Conservation (phyloP, 73 alveolate species). For the Symbiodinium pilosum region DNA sequence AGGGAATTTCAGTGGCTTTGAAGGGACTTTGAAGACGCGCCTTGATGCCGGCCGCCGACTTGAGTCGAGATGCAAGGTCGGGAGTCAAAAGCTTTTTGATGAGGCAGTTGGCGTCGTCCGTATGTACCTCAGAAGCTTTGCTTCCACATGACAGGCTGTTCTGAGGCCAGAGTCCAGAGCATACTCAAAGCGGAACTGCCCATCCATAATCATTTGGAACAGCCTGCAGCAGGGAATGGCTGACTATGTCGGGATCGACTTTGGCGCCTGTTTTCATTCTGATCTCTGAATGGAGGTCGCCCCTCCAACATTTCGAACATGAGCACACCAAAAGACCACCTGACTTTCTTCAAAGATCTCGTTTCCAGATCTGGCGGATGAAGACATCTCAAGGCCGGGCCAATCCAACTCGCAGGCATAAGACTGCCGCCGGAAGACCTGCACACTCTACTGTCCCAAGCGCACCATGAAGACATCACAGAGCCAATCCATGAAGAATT, state of each 20-base stretch:
- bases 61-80: slow-evolving; percentile 31
- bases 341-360: too few species aligned
- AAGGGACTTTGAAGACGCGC: neutral
- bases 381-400: neutral
- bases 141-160: too few species aligned
- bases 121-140: slow-evolving; percentile 32
- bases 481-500: too few species aligned
- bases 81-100: slow-evolving; percentile 36
- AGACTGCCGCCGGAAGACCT: slow-evolving; percentile 82
- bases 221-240: too few species aligned
- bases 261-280: slow-evolving; percentile 49
- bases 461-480: neutral
- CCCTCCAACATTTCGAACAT: slow-evolving; percentile 93
- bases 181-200: slow-evolving; percentile 65
- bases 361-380: too few species aligned
- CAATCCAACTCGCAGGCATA: slow-evolving; percentile 93
- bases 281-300: slow-evolving; percentile 85
- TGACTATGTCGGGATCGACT: neutral
- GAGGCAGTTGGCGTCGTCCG: slow-evolving; percentile 51
- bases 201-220: slow-evolving; percentile 75
- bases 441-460: too few species aligned
- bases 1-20: too few species aligned
- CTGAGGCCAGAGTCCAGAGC: neutral
- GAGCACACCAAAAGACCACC: slow-evolving; percentile 94
- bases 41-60: slow-evolving; percentile 66